phyloP scores from a whole-genome alignment of 345 rosid genomes.

The Barbarea vulgaris region DNA sequence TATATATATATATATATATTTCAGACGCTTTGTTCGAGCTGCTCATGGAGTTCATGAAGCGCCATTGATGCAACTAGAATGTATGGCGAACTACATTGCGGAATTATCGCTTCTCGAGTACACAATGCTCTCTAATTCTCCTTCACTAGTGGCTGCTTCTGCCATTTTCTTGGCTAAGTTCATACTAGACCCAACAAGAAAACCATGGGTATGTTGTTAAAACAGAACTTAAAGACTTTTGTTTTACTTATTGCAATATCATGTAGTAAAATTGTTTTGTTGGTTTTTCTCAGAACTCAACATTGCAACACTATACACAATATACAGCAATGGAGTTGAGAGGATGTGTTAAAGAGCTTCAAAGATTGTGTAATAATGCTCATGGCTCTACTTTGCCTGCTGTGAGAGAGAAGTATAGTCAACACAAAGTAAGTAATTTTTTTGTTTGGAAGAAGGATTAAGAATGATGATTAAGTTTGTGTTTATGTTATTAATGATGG shows the following conservation, averaged over 20 bases:
- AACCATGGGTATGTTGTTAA: constrained; percentile 78
- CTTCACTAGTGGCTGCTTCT: constrained; percentile 84
- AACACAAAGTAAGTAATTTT: constrained; percentile 70
- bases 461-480: background rate
- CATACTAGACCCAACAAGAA: constrained; percentile 68
- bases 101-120: constrained; percentile 86
- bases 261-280: background rate
- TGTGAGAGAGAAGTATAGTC: constrained; percentile 85
- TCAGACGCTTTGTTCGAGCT: constrained; percentile 86
- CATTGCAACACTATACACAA: constrained; percentile 82
- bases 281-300: constrained; percentile 57
- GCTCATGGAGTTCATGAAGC: constrained; percentile 79
- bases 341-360: constrained; percentile 78
- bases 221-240: background rate
- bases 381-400: constrained; percentile 75
- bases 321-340: constrained; percentile 66
- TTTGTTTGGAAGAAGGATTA: background rate
- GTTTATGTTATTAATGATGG: background rate
- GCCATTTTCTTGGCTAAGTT: constrained; percentile 89
- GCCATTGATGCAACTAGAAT: constrained; percentile 81
- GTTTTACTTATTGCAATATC: background rate
- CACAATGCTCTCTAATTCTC: constrained; percentile 73
- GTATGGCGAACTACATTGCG: constrained; percentile 77
- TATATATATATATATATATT: no score
- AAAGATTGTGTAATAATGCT: constrained; percentile 55